Evolutionary conservation across 2,329 filamentous ascomycete genomes (phyloP).

Genomic region (Xylariaceae sp.): DNA sequence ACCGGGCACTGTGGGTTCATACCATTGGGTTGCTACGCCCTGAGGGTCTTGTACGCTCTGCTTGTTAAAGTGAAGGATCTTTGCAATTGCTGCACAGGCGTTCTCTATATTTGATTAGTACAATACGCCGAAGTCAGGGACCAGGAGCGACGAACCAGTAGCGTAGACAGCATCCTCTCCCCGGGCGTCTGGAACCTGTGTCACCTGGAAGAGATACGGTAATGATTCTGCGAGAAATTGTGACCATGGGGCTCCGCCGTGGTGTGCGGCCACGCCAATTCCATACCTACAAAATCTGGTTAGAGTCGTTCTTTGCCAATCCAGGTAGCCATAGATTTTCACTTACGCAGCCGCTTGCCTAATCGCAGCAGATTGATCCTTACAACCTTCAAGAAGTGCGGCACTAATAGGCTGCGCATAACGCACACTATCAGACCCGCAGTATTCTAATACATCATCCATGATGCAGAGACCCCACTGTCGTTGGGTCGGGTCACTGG

Average conservation of each 20-base stretch:
- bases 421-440: constrained; percentile 79
- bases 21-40: constrained; percentile 72
- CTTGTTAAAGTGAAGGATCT: constrained; percentile 89
- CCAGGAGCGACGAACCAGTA: constrained; percentile 43
- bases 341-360: constrained; percentile 82
- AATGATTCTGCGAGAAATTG: constrained; percentile 80
- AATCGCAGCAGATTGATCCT: constrained; percentile 82
- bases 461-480: constrained; percentile 99
- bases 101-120: constrained; percentile 58
- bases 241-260: constrained; percentile 81
- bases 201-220: constrained; percentile 79
- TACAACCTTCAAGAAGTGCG: constrained; percentile 81
- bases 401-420: constrained; percentile 84
- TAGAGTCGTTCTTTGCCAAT: too few species aligned
- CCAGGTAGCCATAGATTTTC: not conserved
- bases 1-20: too few species aligned
- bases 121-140: not conserved
- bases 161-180: constrained; percentile 94
- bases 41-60: constrained; percentile 72
- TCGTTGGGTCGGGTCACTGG: constrained; percentile 79
- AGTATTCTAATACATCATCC: constrained; percentile 97
- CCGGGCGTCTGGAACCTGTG: constrained; percentile 74
- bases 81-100: constrained; percentile 91
- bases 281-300: constrained; percentile 53
- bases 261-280: constrained; percentile 90